Evolutionary conservation across 1,284 basidiomycete species (phyloP).

Genomic region (Sanguinoderma infundibulare): DNA sequence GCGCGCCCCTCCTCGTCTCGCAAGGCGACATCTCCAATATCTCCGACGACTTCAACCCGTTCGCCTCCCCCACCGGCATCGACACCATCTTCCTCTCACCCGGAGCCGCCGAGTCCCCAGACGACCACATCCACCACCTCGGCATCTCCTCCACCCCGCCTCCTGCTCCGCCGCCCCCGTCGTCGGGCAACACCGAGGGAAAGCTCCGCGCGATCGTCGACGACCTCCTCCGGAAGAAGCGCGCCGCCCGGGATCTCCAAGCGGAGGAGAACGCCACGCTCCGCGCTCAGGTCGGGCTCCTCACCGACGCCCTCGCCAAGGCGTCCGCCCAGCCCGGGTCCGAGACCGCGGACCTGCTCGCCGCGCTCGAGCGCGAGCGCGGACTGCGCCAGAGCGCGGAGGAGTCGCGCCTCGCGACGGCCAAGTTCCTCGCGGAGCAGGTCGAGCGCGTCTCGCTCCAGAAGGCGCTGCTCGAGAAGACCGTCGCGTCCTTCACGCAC

Average conservation of each 20-base stretch:
- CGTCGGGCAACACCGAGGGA: conserved; percentile 8
- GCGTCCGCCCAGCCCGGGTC: conserved; percentile 10
- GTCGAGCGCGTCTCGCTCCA: conserved; percentile 13
- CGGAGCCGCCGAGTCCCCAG: not conserved
- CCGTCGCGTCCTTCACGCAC: conserved; percentile 10
- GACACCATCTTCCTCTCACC: conserved; percentile 1
- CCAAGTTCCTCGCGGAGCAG: conserved; percentile 23
- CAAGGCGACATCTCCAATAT: not conserved
- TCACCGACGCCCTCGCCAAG: conserved; percentile 13
- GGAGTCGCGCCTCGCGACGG: conserved; percentile 14
- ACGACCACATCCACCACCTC: not conserved
- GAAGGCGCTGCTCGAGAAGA: conserved; percentile 10
- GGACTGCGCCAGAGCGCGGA: conserved; percentile 15
- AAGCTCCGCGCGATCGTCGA: conserved; percentile 23
- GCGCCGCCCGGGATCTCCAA: conserved; percentile 11
- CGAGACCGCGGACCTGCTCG: conserved; percentile 4
- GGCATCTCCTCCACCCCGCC: not conserved
- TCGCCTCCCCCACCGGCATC: not conserved
- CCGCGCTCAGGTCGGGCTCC: conserved; percentile 17
- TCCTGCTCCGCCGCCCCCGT: not conserved
- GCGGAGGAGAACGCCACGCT: conserved; percentile 20
- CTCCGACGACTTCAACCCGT: not conserved
- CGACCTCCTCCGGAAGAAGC: conserved; percentile 17
- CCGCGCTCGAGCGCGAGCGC: conserved; percentile 20
- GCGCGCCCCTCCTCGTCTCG: not conserved